These are phyloP conservation scores for Seiridium cupressi DNA, from an alignment of 2,329 filamentous ascomycete species.

Conservation along the genomic window DNA sequence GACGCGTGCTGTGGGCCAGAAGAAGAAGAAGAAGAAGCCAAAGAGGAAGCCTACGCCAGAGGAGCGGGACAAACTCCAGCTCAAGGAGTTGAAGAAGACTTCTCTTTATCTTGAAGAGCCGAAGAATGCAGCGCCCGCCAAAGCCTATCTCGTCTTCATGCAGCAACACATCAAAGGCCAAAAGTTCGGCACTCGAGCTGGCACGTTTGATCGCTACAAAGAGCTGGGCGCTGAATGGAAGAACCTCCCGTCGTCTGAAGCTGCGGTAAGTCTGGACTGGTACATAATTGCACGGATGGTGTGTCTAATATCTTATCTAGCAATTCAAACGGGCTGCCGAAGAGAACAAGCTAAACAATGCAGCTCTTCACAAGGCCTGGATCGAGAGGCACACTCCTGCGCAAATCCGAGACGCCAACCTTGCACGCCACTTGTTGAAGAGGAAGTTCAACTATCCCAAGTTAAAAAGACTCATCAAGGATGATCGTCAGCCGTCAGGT, in stretches of 20 bases:
- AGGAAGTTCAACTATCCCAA: slow-evolving; percentile 30
- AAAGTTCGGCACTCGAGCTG: background rate
- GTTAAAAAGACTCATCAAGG: slow-evolving; percentile 31
- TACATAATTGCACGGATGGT: background rate
- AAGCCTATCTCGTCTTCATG: slow-evolving; percentile 37
- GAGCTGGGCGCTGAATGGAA: slow-evolving; percentile 34
- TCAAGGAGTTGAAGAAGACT: slow-evolving; percentile 31
- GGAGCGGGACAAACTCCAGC: slow-evolving; percentile 18
- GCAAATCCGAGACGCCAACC: slow-evolving; percentile 45
- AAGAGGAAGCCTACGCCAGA: slow-evolving; percentile 24
- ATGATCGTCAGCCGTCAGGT: slow-evolving; percentile 46
- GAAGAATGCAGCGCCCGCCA: slow-evolving; percentile 24
- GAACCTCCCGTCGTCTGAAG: slow-evolving; percentile 36
- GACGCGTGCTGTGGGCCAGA: background rate
- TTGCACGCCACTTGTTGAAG: slow-evolving; percentile 41
- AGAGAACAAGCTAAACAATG: slow-evolving; percentile 41
- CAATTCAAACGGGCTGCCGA: slow-evolving; percentile 29
- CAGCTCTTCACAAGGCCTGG: slow-evolving; percentile 43
- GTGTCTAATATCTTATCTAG: slow-evolving; percentile 24
- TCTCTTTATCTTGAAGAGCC: slow-evolving; percentile 39
- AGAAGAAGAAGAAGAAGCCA: slow-evolving; percentile 21
- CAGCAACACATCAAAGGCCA: slow-evolving; percentile 24
- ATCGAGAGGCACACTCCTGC: slow-evolving; percentile 38
- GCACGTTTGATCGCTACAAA: background rate
- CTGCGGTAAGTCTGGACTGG: slow-evolving; percentile 37